Evolutionary conservation across 2,329 filamentous ascomycete genomes (phyloP), one percentile per base, ranked within the genome.

Genomic region (Penicillium sp.): DNA sequence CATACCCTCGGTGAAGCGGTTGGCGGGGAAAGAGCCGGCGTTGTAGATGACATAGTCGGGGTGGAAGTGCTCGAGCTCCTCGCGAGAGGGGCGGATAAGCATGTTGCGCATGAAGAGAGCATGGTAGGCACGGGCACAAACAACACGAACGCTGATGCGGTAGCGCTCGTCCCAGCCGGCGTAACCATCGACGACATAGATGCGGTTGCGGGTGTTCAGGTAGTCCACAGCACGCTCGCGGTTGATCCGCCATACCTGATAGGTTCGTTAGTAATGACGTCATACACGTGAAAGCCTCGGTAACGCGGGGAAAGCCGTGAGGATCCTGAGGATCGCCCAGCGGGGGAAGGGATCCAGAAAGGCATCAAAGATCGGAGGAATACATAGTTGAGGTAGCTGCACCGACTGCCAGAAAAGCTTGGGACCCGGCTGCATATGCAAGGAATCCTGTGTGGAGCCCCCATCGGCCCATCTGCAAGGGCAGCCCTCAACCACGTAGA

Each of bases 11-110:
- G 94, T 99, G 79, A 87, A 99, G 76, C 92, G 87, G 82, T 99
- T 99, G 72, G 94, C 94, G 42, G 94, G 94, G 88, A 99, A 99
- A 57, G 90, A 90, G 64, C 94, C 94, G 58, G 92, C 94, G 74
- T 99, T 99, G 88, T 99, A 99, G 80, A 99, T 97, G 69, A 92
- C 92, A 81, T 99, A 99, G 81, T 99, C 92, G 67, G 94, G 94
- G 76, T 96, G 90, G 85, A 99, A 99, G 78, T 90, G 85, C 80
- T 96, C 88, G 49, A 99, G 87, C 81, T 99, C 92, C 77, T 95
- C 89, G 58, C 84, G 84, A 47, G 86, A 81, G 58, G 94, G 94
- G 65, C 94, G 89, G 81, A 99, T 99, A 71, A 99, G 88, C 94
- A 99, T 99, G 83, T 99, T 99, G 72, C 92, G 90, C 94, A 99